Percentiles rank a stretch among this genome's conserved stretches.
Conservation (phyloP, 2,329 filamentous ascomycete species). For the Cercospora brassicicola region DNA sequence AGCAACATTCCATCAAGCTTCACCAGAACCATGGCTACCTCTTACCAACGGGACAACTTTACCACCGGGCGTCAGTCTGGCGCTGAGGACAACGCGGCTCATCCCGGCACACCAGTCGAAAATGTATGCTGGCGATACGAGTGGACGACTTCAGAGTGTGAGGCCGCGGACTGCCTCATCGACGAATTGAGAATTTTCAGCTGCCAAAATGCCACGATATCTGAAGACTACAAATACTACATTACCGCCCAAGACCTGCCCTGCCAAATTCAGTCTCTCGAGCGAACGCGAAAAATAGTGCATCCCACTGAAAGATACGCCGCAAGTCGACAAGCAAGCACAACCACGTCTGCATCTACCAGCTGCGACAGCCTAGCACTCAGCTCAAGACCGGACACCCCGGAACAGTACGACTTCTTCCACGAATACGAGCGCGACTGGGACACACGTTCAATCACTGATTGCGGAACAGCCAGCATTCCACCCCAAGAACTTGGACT, state of each 20-base stretch:
- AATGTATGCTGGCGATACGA: not conserved
- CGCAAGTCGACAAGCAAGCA: not conserved
- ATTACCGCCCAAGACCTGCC: not conserved
- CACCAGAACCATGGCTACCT: conserved; percentile 6
- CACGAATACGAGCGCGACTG: conserved; percentile 1
- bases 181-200: not conserved
- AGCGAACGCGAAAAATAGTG: not conserved
- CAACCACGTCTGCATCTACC: not conserved
- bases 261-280: not conserved
- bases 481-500: not conserved
- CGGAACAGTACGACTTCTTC: conserved; percentile 12
- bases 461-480: conserved; percentile 1
- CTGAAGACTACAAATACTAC: conserved; percentile 1
- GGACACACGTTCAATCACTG: conserved; percentile 7
- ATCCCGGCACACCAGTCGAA: conserved; percentile 5
- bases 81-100: not conserved
- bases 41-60: not conserved
- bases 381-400: not conserved
- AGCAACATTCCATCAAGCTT: conserved; percentile 1
- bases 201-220: conserved; percentile 5
- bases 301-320: not conserved
- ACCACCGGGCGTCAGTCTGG: not conserved
- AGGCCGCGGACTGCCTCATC: not conserved
- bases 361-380: conserved; percentile 2
- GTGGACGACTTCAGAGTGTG: conserved; percentile 9